Percentiles rank a stretch among this genome's conserved stretches.
phyloP scores from a whole-genome alignment of 2,329 filamentous ascomycete genomes.

The Tolypocladium tropicale region DNA sequence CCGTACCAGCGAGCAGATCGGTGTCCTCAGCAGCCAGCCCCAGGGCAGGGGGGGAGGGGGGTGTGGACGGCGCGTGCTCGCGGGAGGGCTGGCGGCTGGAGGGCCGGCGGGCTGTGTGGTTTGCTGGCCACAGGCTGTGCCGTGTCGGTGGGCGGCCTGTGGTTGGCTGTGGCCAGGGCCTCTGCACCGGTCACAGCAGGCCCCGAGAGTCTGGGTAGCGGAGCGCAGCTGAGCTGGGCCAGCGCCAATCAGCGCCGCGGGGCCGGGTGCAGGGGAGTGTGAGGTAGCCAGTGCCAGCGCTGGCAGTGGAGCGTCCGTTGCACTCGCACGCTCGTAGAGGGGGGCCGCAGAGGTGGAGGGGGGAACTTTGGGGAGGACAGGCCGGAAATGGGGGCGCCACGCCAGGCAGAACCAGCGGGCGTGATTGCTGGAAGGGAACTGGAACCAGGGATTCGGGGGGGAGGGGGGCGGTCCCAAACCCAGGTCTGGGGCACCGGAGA shows the following conservation, averaged over 20 bases:
- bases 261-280: neutral
- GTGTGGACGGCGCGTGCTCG: neutral
- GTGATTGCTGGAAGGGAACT: neutral
- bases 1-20: neutral
- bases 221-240: constrained; percentile 1
- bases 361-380: neutral
- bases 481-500: neutral
- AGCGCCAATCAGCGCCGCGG: neutral
- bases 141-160: neutral
- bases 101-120: neutral
- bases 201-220: constrained; percentile 6
- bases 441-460: neutral
- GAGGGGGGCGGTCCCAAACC: neutral
- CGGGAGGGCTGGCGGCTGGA: neutral
- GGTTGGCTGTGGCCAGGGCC: neutral
- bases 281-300: neutral
- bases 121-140: neutral
- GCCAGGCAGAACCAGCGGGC: neutral
- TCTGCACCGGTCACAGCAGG: neutral
- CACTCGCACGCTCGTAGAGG: neutral
- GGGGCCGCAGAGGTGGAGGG: neutral
- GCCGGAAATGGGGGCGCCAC: neutral
- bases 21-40: neutral
- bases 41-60: no score
- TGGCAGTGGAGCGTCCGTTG: neutral